These are phyloP conservation scores for Myxozyma neglecta DNA, from an alignment of 805 yeast genomes.

Conservation along the genomic window DNA sequence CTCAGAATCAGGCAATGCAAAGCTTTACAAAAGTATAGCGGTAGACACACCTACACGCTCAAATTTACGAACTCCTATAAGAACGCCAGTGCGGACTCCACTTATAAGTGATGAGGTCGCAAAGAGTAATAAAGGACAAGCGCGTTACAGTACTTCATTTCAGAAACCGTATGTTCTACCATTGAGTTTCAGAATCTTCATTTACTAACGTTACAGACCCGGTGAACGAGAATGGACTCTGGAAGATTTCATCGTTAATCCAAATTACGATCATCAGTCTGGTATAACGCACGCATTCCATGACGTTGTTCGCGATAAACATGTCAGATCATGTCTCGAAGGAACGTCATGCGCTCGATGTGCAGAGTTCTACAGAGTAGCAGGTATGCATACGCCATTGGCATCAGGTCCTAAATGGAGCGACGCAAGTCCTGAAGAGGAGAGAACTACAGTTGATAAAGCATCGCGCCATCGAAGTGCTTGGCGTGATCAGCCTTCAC, in stretches of 20 bases:
- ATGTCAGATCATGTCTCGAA: slow-evolving; percentile 39
- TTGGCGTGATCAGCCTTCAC: slow-evolving; percentile 47
- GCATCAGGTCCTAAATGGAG: slow-evolving; percentile 40
- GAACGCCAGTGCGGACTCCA: neutral
- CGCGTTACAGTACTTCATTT: slow-evolving; percentile 16
- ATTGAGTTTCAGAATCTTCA: neutral
- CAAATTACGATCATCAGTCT: slow-evolving; percentile 36
- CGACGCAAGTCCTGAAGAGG: slow-evolving; percentile 11
- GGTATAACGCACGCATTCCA: slow-evolving; percentile 39
- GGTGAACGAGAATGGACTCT: slow-evolving; percentile 42
- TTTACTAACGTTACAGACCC: neutral
- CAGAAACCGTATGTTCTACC: slow-evolving; percentile 18
- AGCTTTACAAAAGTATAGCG: neutral
- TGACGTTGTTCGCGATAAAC: slow-evolving; percentile 41
- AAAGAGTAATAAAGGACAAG: slow-evolving; percentile 25
- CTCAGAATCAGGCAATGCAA: neutral
- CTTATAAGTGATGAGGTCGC: slow-evolving; percentile 28
- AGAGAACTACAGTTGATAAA: slow-evolving; percentile 15
- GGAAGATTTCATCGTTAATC: slow-evolving; percentile 45
- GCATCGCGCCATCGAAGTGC: slow-evolving; percentile 36
- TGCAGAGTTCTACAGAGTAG: slow-evolving; percentile 38
- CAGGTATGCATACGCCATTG: slow-evolving; percentile 35
- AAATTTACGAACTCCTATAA: too few species aligned
- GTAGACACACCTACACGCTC: neutral
- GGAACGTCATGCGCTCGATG: slow-evolving; percentile 43